phyloP scores from a whole-genome alignment of 345 rosid species.

The Dovyalis caffra region DNA sequence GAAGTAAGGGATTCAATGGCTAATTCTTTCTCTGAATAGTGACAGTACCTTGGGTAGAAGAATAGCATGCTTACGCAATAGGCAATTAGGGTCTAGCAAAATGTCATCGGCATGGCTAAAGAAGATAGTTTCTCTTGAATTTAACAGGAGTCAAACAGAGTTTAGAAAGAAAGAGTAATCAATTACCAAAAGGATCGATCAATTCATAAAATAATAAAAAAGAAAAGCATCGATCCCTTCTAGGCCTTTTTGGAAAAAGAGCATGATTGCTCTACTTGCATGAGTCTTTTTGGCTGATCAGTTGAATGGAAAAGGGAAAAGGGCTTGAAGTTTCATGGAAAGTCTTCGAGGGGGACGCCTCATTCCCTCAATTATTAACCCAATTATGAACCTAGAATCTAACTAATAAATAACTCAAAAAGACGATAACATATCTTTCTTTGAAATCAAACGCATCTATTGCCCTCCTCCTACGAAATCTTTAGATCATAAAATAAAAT shows the following conservation, averaged over 20 bases:
- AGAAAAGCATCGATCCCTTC: too few relatives aligned
- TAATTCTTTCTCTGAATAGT: background rate
- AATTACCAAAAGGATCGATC: too few relatives aligned
- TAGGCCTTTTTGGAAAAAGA: background rate
- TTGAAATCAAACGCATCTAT: background rate
- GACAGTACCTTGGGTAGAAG: background rate
- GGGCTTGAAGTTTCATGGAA: slow-evolving; percentile 24
- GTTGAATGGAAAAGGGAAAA: background rate
- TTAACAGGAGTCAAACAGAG: too few relatives aligned
- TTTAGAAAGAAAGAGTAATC: too few relatives aligned
- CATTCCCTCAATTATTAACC: slow-evolving; percentile 29
- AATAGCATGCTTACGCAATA: background rate
- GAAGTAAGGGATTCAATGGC: background rate
- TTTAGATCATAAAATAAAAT: background rate
- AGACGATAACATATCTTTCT: background rate
- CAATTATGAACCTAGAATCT: background rate
- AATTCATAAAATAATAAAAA: too few relatives aligned
- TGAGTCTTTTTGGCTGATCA: background rate
- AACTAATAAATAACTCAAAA: background rate
- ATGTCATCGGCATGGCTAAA: too few relatives aligned
- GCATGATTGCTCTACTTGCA: background rate
- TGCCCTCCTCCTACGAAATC: background rate
- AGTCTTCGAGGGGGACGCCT: background rate
- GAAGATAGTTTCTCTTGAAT: too few relatives aligned
- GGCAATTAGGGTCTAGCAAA: too few relatives aligned